phyloP scores from a whole-genome alignment of 2,329 filamentous ascomycete species.

The Fusarium fujikuroi region DNA sequence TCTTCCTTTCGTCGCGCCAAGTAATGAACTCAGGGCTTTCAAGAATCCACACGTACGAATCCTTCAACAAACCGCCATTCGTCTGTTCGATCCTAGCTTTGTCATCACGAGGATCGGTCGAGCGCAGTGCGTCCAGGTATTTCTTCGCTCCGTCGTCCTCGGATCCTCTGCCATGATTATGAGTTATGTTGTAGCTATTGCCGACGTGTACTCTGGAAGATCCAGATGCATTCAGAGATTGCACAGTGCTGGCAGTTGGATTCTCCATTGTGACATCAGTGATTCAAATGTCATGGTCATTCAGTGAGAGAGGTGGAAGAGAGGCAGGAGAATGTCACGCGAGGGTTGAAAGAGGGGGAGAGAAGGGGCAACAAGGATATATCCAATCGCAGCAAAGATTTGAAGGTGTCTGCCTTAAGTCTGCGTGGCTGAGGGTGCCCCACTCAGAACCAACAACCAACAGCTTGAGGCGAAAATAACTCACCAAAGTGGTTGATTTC shows the following conservation, averaged over 20 bases:
- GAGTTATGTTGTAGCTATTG: not conserved
- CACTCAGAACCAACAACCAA: not conserved
- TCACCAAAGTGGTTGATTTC: fast-evolving
- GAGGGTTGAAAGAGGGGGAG: not conserved
- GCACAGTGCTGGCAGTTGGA: fast-evolving
- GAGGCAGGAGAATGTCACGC: not conserved
- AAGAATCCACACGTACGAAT: not conserved
- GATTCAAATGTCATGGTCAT: fast-evolving
- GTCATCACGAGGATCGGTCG: fast-evolving
- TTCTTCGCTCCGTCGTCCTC: fast-evolving
- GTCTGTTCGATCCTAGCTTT: not conserved
- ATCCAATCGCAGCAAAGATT: not conserved
- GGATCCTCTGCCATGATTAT: fast-evolving
- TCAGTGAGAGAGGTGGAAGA: not conserved
- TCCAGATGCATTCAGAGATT: not conserved
- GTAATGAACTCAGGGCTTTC: fast-evolving
- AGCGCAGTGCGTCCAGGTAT: not conserved
- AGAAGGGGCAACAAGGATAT: fast-evolving
- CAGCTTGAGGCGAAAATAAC: not conserved
- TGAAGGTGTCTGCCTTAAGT: not conserved
- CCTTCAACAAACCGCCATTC: not conserved
- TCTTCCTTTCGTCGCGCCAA: fast-evolving
- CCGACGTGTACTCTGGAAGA: not conserved
- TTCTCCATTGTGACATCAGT: fast-evolving
- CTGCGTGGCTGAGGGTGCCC: not conserved